Conservation (phyloP, 805 yeast genomes). For the Wickerhamiella siamensis region DNA sequence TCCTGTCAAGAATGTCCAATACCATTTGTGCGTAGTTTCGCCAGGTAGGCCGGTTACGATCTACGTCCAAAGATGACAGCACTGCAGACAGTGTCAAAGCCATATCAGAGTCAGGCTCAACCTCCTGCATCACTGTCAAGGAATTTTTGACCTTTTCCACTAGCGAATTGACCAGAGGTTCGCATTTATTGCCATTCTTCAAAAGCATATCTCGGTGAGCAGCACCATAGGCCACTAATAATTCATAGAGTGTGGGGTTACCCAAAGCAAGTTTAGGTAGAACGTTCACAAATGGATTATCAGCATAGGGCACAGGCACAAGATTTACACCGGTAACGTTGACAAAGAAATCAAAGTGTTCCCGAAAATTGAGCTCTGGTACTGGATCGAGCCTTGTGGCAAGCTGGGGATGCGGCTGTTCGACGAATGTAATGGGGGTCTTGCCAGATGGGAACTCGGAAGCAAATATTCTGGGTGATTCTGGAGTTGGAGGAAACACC, state of each 20-base stretch:
- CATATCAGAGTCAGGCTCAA: neutral
- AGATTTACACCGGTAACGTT: constrained; percentile 44
- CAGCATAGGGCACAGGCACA: constrained; percentile 54
- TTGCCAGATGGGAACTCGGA: neutral
- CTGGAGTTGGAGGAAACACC: neutral
- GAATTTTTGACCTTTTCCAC: neutral
- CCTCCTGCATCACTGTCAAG: neutral
- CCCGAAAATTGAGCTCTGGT: constrained; percentile 22
- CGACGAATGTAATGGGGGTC: neutral
- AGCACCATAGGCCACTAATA: constrained; percentile 17
- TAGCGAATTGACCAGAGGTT: neutral
- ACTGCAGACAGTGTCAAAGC: neutral
- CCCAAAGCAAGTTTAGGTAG: constrained; percentile 57
- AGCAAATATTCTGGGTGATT: neutral
- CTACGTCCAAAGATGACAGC: constrained; percentile 4
- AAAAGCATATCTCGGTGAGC: constrained; percentile 7
- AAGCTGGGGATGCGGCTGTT: no score
- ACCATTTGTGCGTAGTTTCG: constrained; percentile 6
- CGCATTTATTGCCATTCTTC: neutral
- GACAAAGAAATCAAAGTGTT: constrained; percentile 48
- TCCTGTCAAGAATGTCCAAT: constrained; percentile 7
- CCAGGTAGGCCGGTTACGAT: constrained; percentile 9
- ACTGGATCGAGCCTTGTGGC: neutral
- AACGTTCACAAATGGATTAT: constrained; percentile 51
- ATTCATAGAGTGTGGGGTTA: constrained; percentile 4